Conservation (phyloP, 306 rosid genomes). For the Canavalia gladiata region DNA sequence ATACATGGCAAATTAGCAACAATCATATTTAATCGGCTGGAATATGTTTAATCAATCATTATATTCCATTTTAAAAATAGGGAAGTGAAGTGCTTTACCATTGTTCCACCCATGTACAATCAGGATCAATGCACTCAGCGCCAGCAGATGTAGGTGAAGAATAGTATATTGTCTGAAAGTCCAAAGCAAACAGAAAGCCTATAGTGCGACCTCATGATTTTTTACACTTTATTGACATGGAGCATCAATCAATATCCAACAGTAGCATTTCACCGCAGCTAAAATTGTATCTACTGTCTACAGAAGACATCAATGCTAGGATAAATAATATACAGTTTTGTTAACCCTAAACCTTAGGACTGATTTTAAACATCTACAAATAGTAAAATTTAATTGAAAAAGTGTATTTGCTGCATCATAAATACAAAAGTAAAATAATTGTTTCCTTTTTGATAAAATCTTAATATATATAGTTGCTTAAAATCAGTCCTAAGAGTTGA, state of each 20-base stretch:
- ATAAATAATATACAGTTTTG: background rate
- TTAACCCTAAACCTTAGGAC: too few relatives aligned
- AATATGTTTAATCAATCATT: slow-evolving; percentile 15
- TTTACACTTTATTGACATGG: background rate
- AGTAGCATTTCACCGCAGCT: slow-evolving; percentile 37
- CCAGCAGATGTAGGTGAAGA: slow-evolving; percentile 95
- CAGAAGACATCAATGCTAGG: slow-evolving; percentile 7
- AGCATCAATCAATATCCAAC: slow-evolving; percentile 15
- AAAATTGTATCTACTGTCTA: background rate
- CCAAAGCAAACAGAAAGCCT: slow-evolving; percentile 43
- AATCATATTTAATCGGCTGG: slow-evolving; percentile 14
- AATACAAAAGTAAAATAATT: too few relatives aligned
- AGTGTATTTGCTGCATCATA: too few relatives aligned
- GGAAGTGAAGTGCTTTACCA: slow-evolving; percentile 63
- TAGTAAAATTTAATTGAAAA: too few relatives aligned
- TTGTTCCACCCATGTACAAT: slow-evolving; percentile 98
- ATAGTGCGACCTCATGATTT: background rate
- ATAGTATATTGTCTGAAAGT: slow-evolving; percentile 84
- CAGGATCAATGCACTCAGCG: slow-evolving; percentile 93
- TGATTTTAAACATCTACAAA: too few relatives aligned
- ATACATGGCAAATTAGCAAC: background rate
- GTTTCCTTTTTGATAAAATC: too few relatives aligned
- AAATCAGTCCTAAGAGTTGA: too few relatives aligned
- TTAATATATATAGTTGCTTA: too few relatives aligned
- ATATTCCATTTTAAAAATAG: slow-evolving; percentile 10